These are phyloP conservation scores for Petrea volubilis DNA, from an alignment of 257 asterid species.

Conservation along the genomic window DNA sequence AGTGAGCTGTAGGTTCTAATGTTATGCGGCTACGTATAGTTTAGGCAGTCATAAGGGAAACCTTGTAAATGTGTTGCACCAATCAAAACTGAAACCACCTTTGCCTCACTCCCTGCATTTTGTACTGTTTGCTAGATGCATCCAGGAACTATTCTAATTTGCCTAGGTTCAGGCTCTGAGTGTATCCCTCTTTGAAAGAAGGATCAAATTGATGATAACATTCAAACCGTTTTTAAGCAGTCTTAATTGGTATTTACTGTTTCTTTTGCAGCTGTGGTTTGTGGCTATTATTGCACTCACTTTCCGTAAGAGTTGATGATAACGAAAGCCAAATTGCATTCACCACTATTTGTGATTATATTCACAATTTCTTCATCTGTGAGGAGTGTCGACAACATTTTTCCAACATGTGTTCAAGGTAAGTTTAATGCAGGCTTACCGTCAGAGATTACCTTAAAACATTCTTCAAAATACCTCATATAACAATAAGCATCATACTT, in stretches of 20 bases:
- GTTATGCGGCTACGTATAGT: background rate
- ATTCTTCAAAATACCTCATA: slow-evolving; percentile 2
- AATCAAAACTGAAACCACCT: slow-evolving; percentile 2
- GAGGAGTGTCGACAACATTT: slow-evolving; percentile 96
- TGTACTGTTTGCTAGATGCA: background rate
- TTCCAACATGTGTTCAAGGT: slow-evolving; percentile 85
- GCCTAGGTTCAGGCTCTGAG: background rate
- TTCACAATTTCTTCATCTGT: slow-evolving; percentile 79
- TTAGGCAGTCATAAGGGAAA: background rate
- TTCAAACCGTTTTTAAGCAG: slow-evolving; percentile 6
- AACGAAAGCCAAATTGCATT: slow-evolving; percentile 83
- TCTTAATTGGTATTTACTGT: slow-evolving; percentile 19
- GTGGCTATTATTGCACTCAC: slow-evolving; percentile 91
- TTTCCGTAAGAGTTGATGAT: slow-evolving; percentile 82
- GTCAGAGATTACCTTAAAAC: no score
- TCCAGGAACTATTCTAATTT: background rate
- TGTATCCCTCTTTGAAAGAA: background rate
- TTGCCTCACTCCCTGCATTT: background rate
- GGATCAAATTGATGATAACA: slow-evolving; percentile 15
- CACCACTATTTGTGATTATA: slow-evolving; percentile 68
- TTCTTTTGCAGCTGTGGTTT: slow-evolving; percentile 80
- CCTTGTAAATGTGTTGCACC: background rate
- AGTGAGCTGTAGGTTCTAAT: background rate
- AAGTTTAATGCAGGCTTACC: slow-evolving; percentile 12
- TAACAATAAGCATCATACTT: slow-evolving; percentile 11